Base-by-base conservation (phyloP, 225 moss, liverwort and hornwort genomes). In the Thuidium tamariscinum region DNA sequence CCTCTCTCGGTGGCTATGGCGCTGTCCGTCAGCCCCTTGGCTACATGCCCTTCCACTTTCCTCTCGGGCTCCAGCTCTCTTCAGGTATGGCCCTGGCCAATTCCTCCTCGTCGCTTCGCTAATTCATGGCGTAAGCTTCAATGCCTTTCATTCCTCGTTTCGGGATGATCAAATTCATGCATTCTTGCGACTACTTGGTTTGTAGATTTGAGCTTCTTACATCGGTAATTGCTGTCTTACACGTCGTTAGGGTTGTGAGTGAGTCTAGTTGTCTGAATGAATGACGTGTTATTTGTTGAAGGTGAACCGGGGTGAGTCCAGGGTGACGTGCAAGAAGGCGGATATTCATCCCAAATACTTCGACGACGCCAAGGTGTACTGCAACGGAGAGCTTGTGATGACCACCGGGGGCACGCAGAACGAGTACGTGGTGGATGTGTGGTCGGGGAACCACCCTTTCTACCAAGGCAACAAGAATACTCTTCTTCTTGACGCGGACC, bases 371-470 rank as follows among this genome's bases (percentile, higher is more conserved):
- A 91, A 96, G 88, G 97, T 96, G 13, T 97, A 84, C 87, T 97
- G 96, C 88, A 97, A 96, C 39, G 95, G 95, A 60, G 96, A 97
- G 84, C 96, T 88, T 54, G 96, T 97, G 64, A 96, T 97, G 91
- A 95, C 92, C 77, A 95, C 95, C 27, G 95, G 97, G 34, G 97
- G 97, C 75, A 97, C 96, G 37, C 95, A 96, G 86, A 89, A 77
- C 46, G 96, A 96, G 92, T 97, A 97, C 59, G 89, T 96, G 37
- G 95, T 95, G 16, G 95, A 97, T 87, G 95, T 96, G 81, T 97
- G 97, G 97, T 97, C 97, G 5, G 96, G 97, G 16, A 97, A 97
- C 86, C 97, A 97, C 66, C 96, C 97, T n/a, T 97, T 95, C 85
- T 97, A 91, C 91, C 95, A 93, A 70, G 97, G 97, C 85, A 97